Evolutionary conservation across 371 early-diverging fungal species (phyloP), one percentile per base, ranked within the genome.

Genomic region (Mucor racemosus): DNA sequence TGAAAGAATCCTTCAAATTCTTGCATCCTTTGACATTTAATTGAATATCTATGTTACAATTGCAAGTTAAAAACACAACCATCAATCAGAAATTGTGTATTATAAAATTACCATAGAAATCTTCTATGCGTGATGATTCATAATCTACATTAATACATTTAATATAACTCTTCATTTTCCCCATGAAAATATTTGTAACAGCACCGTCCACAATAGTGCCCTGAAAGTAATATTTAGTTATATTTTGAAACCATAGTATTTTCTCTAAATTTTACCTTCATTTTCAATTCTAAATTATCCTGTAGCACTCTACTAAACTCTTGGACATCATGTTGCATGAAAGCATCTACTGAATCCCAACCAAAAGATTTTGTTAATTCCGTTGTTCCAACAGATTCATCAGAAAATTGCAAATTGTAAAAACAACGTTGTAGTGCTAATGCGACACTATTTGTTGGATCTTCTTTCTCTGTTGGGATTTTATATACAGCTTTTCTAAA

Each of bases 311-410:
- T 85, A 80, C 95, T 95, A 71, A 98, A 96, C 76, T 97, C 98
- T 76, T 97, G 97, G 15, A 98, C 95, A 76, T 98, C 99, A 76
- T 97, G 98, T 81, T 98, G 98, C 89, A 90, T 91, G 73, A 97
- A 98, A 14, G 96, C 88, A 56, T 97, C 98, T 57, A 89, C 64
- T 5, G 96, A 90, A 75, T 96, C 94, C 99, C 99, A 98, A 7
- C 99, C 99, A 86, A 98, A 98, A 1, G 96, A 95, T 73, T 89
- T 91, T 39, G 99, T 98, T 65, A 98, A 77, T 73, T 97, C 99
- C 7, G 87, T 94, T 3, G 99, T 98, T n/a, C 88, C 90, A 6
- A 69, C 69, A n/a, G 69, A 42, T 62, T 65, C 68, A 35, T 76
- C 69, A 40, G 88, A 86, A 50, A 82, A 86, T 67, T 97, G 94